These are phyloP conservation scores for Zymoseptoria tritici DNA, from an alignment of 2,329 filamentous ascomycete genomes.

Conservation along the genomic window DNA sequence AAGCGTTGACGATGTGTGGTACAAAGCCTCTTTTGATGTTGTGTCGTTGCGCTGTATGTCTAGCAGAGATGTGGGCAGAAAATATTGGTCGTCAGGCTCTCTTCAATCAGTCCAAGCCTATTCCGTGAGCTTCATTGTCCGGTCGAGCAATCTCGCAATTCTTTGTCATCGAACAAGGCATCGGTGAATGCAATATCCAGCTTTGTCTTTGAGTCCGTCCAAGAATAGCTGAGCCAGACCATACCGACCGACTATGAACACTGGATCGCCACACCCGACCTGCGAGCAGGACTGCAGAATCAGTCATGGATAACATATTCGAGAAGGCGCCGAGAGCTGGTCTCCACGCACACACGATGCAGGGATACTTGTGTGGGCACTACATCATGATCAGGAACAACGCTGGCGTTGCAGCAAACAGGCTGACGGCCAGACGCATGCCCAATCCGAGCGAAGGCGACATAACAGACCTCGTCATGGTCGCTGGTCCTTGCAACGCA, in stretches of 20 bases:
- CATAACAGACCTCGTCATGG: not conserved
- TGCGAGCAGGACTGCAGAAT: not conserved
- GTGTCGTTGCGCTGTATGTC: not conserved
- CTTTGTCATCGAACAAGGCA: not conserved
- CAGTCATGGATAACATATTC: not conserved
- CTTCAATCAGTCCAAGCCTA: not conserved
- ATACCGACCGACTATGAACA: not conserved
- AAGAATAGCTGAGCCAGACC: not conserved
- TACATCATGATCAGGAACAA: not conserved
- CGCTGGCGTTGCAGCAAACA: not conserved
- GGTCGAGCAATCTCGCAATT: not conserved
- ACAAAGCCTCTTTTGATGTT: not conserved
- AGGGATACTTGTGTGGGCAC: not conserved
- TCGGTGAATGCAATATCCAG: not conserved
- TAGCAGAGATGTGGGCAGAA: not conserved
- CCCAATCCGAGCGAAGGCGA: not conserved
- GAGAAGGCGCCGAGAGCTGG: not conserved
- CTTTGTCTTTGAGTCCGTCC: not conserved
- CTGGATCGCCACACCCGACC: not conserved
- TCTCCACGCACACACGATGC: not conserved
- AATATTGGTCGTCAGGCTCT: not conserved
- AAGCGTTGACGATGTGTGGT: not conserved
- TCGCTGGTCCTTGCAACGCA: not conserved
- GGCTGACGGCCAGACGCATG: not conserved
- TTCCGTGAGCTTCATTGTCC: not conserved